Percentiles rank a stretch among this genome's conserved stretches.
Conservation (phyloP, 148 eudicot species). For the Camellia granthamiana region DNA sequence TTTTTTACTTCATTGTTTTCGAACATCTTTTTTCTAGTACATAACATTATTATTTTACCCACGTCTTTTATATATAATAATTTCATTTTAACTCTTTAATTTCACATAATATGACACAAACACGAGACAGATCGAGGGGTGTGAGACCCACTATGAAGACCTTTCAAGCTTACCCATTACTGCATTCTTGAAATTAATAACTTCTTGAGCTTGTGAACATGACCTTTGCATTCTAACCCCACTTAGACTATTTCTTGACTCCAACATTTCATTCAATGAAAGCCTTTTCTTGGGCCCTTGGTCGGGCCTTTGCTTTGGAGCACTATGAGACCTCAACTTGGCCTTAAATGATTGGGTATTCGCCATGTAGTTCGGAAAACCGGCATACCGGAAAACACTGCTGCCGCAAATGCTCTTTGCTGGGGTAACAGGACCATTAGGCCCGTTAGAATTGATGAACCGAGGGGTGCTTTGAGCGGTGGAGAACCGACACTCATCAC, state of each 20-base stretch:
- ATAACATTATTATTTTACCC: background rate
- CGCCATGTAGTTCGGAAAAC: slow-evolving; percentile 72
- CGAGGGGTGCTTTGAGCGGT: slow-evolving; percentile 86
- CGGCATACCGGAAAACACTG: slow-evolving; percentile 41
- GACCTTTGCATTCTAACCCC: slow-evolving; percentile 82
- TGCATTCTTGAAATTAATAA: slow-evolving; percentile 64
- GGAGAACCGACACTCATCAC: slow-evolving; percentile 51
- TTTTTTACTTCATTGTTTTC: background rate
- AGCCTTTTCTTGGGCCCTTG: slow-evolving; percentile 52
- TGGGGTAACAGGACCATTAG: slow-evolving; percentile 53
- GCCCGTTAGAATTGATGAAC: slow-evolving; percentile 30
- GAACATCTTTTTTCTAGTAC: background rate
- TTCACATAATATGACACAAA: too few species aligned
- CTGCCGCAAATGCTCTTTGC: slow-evolving; percentile 81
- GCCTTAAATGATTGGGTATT: slow-evolving; percentile 77
- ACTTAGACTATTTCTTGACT: slow-evolving; percentile 67
- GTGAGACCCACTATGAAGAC: slow-evolving; percentile 28
- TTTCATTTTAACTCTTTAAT: slow-evolving; percentile 7
- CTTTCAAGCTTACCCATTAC: slow-evolving; percentile 67
- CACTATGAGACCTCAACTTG: slow-evolving; percentile 81
- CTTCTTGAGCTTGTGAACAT: slow-evolving; percentile 70
- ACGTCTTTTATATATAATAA: background rate
- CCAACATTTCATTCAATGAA: slow-evolving; percentile 65
- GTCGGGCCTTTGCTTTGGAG: slow-evolving; percentile 88
- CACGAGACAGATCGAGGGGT: too few species aligned